These are phyloP conservation scores for Apiospora koreana DNA, from an alignment of 2,329 filamentous ascomycete genomes.

Conservation along the genomic window DNA sequence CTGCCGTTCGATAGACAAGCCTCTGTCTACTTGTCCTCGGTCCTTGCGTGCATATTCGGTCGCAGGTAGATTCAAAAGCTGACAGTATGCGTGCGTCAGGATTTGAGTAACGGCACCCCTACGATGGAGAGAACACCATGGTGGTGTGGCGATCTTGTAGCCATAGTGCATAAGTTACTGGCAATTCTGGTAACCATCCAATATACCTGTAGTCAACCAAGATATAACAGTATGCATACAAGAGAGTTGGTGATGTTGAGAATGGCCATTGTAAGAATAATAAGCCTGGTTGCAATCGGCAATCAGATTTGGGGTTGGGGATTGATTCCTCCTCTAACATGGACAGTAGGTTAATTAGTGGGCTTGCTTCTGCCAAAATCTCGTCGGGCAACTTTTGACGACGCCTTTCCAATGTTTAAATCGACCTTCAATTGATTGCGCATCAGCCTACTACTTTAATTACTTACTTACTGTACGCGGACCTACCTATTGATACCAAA, in stretches of 20 bases:
- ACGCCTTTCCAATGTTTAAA: slow-evolving; percentile 1
- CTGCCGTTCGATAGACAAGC: not conserved
- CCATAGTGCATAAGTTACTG: not conserved
- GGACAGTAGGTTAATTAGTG: not conserved
- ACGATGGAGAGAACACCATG: not conserved
- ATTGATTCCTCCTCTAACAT: not conserved
- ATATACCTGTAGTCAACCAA: too few relatives aligned
- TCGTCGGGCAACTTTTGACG: slow-evolving; percentile 14
- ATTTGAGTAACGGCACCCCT: not conserved
- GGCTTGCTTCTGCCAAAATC: not conserved
- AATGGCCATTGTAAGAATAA: not conserved
- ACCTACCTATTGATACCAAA: too few relatives aligned
- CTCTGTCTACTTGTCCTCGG: not conserved
- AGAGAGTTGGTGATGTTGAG: not conserved
- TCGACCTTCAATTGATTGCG: not conserved
- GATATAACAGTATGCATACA: too few relatives aligned
- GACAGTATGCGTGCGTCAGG: not conserved
- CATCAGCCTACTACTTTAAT: not conserved
- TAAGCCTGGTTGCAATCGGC: not conserved
- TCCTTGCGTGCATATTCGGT: not conserved
- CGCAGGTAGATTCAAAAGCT: not conserved
- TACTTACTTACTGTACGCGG: too few relatives aligned
- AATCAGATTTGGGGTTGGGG: not conserved
- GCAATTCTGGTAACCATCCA: too few relatives aligned
- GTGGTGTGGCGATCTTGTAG: not conserved